These are phyloP conservation scores for Trametes sanguinea DNA, from an alignment of 768 basidiomycete genomes.

Conservation along the genomic window DNA sequence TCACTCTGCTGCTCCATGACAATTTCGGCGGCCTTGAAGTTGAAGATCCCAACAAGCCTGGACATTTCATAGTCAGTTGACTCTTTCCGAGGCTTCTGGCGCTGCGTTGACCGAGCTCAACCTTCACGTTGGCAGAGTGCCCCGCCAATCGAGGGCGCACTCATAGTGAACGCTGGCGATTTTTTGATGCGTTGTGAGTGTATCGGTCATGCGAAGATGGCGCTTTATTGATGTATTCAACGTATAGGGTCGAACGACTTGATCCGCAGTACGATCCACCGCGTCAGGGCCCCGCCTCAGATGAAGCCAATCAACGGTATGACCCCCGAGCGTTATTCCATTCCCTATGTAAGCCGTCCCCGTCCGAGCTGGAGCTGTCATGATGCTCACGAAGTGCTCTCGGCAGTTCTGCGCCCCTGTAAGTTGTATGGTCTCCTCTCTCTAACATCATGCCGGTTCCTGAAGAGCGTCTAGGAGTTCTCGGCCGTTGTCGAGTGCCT, in stretches of 20 bases:
- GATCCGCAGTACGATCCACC: conserved; percentile 54
- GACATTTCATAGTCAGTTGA: conserved; percentile 37
- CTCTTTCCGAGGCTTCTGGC: not conserved
- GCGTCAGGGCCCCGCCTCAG: conserved; percentile 46
- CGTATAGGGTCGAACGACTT: conserved; percentile 38
- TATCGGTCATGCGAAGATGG: not conserved
- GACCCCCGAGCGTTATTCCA: conserved; percentile 58
- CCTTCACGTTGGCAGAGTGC: conserved; percentile 31
- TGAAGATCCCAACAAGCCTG: conserved; percentile 52
- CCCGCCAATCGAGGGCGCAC: conserved; percentile 45
- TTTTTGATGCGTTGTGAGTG: conserved; percentile 47
- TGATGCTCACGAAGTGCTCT: not conserved
- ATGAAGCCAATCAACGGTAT: conserved; percentile 33
- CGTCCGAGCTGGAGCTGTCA: too few species aligned
- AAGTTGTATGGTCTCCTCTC: conserved; percentile 26
- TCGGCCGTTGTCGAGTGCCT: conserved; percentile 43
- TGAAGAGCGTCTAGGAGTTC: conserved; percentile 20
- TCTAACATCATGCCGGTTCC: conserved; percentile 1
- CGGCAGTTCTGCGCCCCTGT: conserved; percentile 38
- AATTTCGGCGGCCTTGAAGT: conserved; percentile 63
- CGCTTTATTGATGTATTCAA: not conserved
- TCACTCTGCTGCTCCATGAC: conserved; percentile 65
- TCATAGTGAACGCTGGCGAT: conserved; percentile 56
- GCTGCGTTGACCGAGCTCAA: not conserved
- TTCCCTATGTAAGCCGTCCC: conserved; percentile 51